phyloP scores from a whole-genome alignment of 2,329 filamentous ascomycete genomes.

The Clarireedia homoeocarpa region DNA sequence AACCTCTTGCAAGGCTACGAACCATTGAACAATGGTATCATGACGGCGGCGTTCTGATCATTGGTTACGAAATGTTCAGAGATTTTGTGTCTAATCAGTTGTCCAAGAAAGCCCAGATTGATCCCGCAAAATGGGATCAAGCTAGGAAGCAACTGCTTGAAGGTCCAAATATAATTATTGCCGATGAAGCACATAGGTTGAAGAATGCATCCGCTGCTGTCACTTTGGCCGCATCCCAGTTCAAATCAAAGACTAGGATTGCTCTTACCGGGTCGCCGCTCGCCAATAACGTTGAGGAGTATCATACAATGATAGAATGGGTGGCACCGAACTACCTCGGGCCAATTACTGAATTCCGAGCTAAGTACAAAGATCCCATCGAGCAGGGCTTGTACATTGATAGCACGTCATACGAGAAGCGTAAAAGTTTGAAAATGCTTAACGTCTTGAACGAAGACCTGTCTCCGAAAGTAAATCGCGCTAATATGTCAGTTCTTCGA shows the following conservation, averaged over 20 bases:
- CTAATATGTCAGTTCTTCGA: slow-evolving; percentile 59
- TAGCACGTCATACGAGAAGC: slow-evolving; percentile 47
- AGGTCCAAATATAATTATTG: slow-evolving; percentile 64
- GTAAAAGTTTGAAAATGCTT: slow-evolving; percentile 57
- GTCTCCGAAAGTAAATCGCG: slow-evolving; percentile 69
- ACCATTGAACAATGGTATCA: slow-evolving; percentile 52
- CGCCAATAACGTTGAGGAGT: slow-evolving; percentile 76
- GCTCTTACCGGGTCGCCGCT: slow-evolving; percentile 83
- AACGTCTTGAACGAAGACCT: slow-evolving; percentile 64
- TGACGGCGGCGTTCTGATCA: slow-evolving; percentile 64
- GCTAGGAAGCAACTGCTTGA: slow-evolving; percentile 42
- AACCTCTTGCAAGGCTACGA: slow-evolving; percentile 33
- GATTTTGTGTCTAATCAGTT: slow-evolving; percentile 33
- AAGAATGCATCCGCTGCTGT: slow-evolving; percentile 56
- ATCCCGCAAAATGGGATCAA: background rate
- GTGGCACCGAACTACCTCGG: slow-evolving; percentile 74
- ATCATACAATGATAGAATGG: slow-evolving; percentile 84
- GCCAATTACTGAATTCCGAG: slow-evolving; percentile 55
- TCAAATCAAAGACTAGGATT: slow-evolving; percentile 64
- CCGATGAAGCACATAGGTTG: slow-evolving; percentile 76
- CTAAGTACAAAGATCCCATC: slow-evolving; percentile 67
- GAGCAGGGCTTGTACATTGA: slow-evolving; percentile 61
- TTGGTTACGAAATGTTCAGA: slow-evolving; percentile 67
- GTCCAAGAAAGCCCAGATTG: slow-evolving; percentile 13
- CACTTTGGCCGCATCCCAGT: slow-evolving; percentile 44